Conservation (phyloP, 2,329 filamentous ascomycete species). For the Penicillium sp. region DNA sequence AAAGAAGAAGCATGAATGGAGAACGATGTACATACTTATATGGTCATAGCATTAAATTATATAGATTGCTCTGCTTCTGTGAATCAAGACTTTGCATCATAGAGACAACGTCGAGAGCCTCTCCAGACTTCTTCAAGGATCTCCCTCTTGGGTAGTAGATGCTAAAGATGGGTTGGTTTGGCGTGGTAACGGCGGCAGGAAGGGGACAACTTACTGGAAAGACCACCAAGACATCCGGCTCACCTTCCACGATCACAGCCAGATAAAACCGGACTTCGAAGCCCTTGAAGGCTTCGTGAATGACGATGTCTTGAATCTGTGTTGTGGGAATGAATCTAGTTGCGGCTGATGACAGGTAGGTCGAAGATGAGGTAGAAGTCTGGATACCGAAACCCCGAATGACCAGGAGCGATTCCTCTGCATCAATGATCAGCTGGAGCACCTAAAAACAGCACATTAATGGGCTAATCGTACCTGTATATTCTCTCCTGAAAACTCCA, state of each 20-base stretch:
- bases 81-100: slow-evolving; percentile 61
- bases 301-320: slow-evolving; percentile 87
- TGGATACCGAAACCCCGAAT: slow-evolving; percentile 89
- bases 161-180: slow-evolving; percentile 35
- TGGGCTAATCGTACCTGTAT: slow-evolving; percentile 46
- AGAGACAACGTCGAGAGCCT: slow-evolving; percentile 78
- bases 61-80: slow-evolving; percentile 3
- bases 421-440: slow-evolving; percentile 31
- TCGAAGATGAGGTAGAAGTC: slow-evolving; percentile 70
- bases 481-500: slow-evolving; percentile 49
- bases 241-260: slow-evolving; percentile 84
- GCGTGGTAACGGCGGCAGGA: background rate
- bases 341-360: slow-evolving; percentile 63
- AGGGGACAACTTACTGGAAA: slow-evolving; percentile 65
- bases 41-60: slow-evolving; percentile 5
- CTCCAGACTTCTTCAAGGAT: slow-evolving; percentile 91
- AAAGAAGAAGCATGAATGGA: slow-evolving; percentile 7
- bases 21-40: background rate
- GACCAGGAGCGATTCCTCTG: slow-evolving; percentile 82
- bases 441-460: background rate
- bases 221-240: slow-evolving; percentile 88
- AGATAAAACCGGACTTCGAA: slow-evolving; percentile 91
- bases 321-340: slow-evolving; percentile 87
- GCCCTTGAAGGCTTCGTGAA: slow-evolving; percentile 91
- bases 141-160: slow-evolving; percentile 68